Conservation (phyloP, 768 basidiomycete genomes). For the Suillus weaverae region DNA sequence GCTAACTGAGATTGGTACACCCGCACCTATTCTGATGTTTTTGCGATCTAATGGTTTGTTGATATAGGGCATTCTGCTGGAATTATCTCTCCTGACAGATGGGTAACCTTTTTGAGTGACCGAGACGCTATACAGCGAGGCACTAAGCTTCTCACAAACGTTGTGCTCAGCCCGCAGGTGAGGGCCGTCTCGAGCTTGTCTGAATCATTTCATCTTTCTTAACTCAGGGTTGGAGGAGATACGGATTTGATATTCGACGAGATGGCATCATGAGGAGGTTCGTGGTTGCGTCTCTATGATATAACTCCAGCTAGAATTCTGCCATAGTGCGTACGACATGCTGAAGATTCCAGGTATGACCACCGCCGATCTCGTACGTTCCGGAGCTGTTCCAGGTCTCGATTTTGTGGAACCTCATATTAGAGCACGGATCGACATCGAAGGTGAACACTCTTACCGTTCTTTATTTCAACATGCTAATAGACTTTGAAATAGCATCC, state of each 20-base stretch:
- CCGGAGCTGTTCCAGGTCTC: slow-evolving; percentile 44
- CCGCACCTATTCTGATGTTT: not conserved
- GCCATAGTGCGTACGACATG: slow-evolving; percentile 70
- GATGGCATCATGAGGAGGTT: slow-evolving; percentile 50
- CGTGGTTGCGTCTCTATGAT: not conserved
- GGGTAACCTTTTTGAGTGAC: slow-evolving; percentile 37
- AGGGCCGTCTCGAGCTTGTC: slow-evolving; percentile 12
- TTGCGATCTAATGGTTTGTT: not conserved
- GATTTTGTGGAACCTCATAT: slow-evolving; percentile 48
- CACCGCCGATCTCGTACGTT: slow-evolving; percentile 41
- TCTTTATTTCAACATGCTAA: not conserved
- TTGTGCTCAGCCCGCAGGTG: slow-evolving; percentile 44
- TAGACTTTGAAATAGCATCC: slow-evolving; percentile 40
- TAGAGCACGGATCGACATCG: slow-evolving; percentile 63
- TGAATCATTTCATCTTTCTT: not conserved
- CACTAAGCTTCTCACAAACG: slow-evolving; percentile 34
- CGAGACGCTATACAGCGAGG: slow-evolving; percentile 36
- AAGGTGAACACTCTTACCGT: slow-evolving; percentile 49
- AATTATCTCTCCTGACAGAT: slow-evolving; percentile 44
- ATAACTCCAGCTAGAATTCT: slow-evolving; percentile 3
- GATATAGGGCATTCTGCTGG: slow-evolving; percentile 41
- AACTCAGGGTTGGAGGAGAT: slow-evolving; percentile 40
- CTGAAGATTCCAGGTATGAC: slow-evolving; percentile 59
- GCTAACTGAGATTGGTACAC: slow-evolving; percentile 70
- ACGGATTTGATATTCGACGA: slow-evolving; percentile 40